Evolutionary conservation across 345 rosid genomes (phyloP), one percentile per base, ranked within the genome.

Genomic region (Eucalyptus erythrocorys): DNA sequence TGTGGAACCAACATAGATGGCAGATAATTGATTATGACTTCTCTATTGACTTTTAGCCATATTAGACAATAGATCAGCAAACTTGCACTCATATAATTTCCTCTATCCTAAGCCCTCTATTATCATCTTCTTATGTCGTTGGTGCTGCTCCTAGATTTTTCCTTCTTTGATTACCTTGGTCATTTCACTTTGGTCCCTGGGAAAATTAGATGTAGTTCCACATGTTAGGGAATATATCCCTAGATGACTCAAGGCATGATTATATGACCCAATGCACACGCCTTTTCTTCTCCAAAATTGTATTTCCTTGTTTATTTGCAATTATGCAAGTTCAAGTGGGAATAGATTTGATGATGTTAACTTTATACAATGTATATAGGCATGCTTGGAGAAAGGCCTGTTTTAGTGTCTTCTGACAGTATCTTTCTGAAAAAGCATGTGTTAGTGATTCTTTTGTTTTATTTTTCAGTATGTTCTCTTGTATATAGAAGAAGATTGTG

Each of bases 401-500:
- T 82, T 32, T 86, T 40, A 48, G 8, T 26, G 37, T 59, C 43
- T 43, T 27, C 45, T 27, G 79, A 37, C 81, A 16, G 42, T 43
- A 87, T 40, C 84, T 40, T 40, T 76, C 82, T 76, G 82, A 76
- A 76, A 76, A 6, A 12, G 84, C 24, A 17, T 71, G 51, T 45
- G 15, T n/a, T 86, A n/a, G 27, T 91, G 61, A 88, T 66, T 87
- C 4, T 66, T 86, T 40, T n/a, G 80, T 85, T 86, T 82, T 43
- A 51, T 53, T 45, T 34, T 93, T 92, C 96, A 98, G 99, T 96
- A 95, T 91, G 91, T 98, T 88, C 92, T 98, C 88, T 90, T 98
- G 88, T 48, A 86, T 43, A 91, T 92, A 64, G 85, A 37, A 2
- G 98, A 97, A 92, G 92, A 92, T 81, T 94, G 97, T 91, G 99